Base-by-base conservation (phyloP, 2,329 filamentous ascomycete genomes). In the Pseudogymnoascus sp. region DNA sequence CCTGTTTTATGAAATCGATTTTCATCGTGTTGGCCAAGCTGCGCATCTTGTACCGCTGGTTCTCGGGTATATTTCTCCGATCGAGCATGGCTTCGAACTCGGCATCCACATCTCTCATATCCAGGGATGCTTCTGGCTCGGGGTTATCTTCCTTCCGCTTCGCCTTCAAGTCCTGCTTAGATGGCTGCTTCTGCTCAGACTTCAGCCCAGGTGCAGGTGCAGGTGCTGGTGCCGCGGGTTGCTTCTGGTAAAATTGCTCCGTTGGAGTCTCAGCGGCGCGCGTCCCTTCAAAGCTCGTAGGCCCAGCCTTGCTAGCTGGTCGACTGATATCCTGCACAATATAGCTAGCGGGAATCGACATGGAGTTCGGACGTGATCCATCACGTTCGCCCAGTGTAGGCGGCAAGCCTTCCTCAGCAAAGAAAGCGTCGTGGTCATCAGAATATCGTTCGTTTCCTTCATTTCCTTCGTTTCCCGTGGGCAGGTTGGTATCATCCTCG, bases 31-130 rank as follows among this genome's bases (percentile, higher is more conserved):
- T 83, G 66, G 90, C 91, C 64, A 99, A 79, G 62, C 87, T 92
- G 52, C 93, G 85, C 92, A 99, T 97, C 77, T 95, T 95, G 74
- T 93, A 91, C 62, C 93, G 84, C 80, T 96, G 92, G 66, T 96
- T 90, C 71, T 95, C 90, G 2, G 93, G 92, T 62, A 97, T 96
- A 70, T 97, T 96, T 66, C 93, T 84, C 16, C 92, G 86, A 72
- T 96, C 91, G 75, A 96, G 73, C 75, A 85, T 81, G 2, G 82
- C 84, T 69, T 87, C 84, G 58, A 85, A 79, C 65, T 85, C 82
- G 63, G 75, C 76, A 65, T 83, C 78, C 41, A 86, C 81, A 65
- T 85, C 78, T 68, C 79, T 77, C n/a, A 79, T 77, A 62, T 82
- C 77, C 30, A 85, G 61, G 5, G 66, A 39, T 42, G 62, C 49